Base-by-base conservation (phyloP, 116 monocot genomes). In the Papilionanthe hybrid region DNA sequence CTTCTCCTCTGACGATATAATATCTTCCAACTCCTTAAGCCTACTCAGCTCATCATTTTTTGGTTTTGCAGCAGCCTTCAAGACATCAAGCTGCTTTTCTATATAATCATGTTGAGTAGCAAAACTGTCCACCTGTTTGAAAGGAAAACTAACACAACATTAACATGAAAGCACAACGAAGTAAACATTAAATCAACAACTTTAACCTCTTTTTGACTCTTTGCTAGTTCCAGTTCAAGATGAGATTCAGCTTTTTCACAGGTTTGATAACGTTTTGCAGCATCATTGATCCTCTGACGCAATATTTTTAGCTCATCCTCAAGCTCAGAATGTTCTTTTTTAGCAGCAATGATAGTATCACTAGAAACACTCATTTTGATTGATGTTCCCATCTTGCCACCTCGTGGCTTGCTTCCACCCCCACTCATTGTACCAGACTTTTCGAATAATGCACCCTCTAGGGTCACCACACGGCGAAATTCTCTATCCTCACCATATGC, bases 361-460 rank as follows among this genome's bases (percentile, higher is more conserved):
- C 48, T 85, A 22, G 95, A 93, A 57, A 98, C 86, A 80, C 93
- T 92, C 18, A 80, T 91, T 79, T 79, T 85, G 60, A 98, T 93
- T 63, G 93, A 90, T 80, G 93, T 91, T 41, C 98, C 95, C 91
- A 98, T 98, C 88, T 93, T 94, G 81, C 98, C 95, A 77, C 98
- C 98, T 17, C 90, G 85, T 10, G 95, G 93, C 65, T 89, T 98
- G 75, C 81, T 82, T 32, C 98, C 98, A 78, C 98, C 98, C 48
- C 98, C 98, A 87, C 91, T 93, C 98, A 98, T 94, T 71, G 98
- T 94, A 72, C 98, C 98, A 50, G 95, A 93, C 79, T 87, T 91
- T 72, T 94, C 98, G 85, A 94, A 88, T 28, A 98, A 87, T 76
- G 87, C 95, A 55, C 98, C 98, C 49, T 91, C 90, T 17, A 91